Evolutionary conservation across 1,284 basidiomycete species (phyloP), one percentile per base, ranked within the genome.

Genomic region (Lentinula novae-zelandiae): DNA sequence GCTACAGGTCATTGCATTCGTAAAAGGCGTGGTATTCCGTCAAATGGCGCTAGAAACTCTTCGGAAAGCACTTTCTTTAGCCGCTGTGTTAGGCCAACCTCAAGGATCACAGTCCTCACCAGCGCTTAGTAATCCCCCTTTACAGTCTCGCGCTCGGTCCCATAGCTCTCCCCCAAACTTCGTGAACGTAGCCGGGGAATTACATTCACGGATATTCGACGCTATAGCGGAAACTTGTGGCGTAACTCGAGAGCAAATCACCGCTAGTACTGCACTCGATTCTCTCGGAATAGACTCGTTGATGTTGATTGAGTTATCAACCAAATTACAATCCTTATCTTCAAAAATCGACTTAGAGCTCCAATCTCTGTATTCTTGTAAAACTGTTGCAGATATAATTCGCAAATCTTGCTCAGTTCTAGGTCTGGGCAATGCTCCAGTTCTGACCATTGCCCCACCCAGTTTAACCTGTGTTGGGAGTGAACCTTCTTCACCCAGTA

Each of bases 11-110:
- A 77, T 89, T 3, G 86, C 82, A 5, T 76, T 77, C 46, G 58
- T 86, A 36, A 81, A 81, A 64, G 80, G 78, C 3, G 82, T 85
- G 63, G 77, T 76, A 38, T 90, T 90, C 70, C 78, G 79, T 51
- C 77, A 78, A 40, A 74, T 87, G 10, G 76, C 77, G 1, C 70
- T 86, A 33, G 72, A 71, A 51, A 77, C 75, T 55, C 73, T 89
- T 52, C 77, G 76, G 65, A 75, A 73, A 13, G 72, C 78, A 1
- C 73, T 87, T 15, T 70, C 71, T 33, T 1, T 71, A 71, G 75
- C 79, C 0, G 70, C 71, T 1, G 67, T 68, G n/a, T 63, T 40
- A n/a, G 46, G 27, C 2, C 40, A n/a, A 44, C 36, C 42, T 34
- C 50, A 55, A 36, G 42, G 13, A 40, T 42, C 33, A 49, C 57